These are phyloP conservation scores for Debaryomyces sp. DNA, from an alignment of 1,139 yeast genomes.

Conservation along the genomic window DNA sequence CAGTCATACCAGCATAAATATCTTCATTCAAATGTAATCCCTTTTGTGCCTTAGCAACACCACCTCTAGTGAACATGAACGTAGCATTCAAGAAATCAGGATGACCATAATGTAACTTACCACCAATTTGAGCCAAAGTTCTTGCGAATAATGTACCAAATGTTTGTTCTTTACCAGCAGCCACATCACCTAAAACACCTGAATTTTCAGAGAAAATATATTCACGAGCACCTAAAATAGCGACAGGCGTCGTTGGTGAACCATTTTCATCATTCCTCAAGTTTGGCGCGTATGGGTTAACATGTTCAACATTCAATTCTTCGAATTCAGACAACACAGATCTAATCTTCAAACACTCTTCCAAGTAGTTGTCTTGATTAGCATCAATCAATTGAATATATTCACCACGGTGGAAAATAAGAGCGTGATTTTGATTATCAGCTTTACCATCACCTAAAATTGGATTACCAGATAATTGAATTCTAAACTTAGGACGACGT, in stretches of 20 bases:
- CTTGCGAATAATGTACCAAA: conserved; percentile 98
- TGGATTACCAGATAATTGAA: conserved; percentile 98
- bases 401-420: conserved; percentile 98
- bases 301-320: conserved; percentile 86
- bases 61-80: conserved; percentile 98
- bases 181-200: conserved; percentile 99
- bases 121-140: conserved; percentile 97
- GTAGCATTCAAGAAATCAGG: conserved; percentile 97
- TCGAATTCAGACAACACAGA: conserved; percentile 97
- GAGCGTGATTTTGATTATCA: conserved; percentile 97
- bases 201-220: conserved; percentile 98
- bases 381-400: conserved; percentile 98
- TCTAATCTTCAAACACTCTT: conserved; percentile 97
- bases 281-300: conserved; percentile 75
- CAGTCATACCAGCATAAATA: conserved; percentile 99
- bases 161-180: conserved; percentile 99
- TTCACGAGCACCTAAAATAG: conserved; percentile 99
- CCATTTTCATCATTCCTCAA: conserved; percentile 45
- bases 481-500: conserved; percentile 97
- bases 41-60: conserved; percentile 98
- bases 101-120: conserved; percentile 98
- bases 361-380: conserved; percentile 96
- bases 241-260: conserved; percentile 73
- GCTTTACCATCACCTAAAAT: conserved; percentile 99
- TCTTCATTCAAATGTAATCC: conserved; percentile 98